Evolutionary conservation across 2,329 filamentous ascomycete species (phyloP).

Genomic region (Keithomyces neogunnii): DNA sequence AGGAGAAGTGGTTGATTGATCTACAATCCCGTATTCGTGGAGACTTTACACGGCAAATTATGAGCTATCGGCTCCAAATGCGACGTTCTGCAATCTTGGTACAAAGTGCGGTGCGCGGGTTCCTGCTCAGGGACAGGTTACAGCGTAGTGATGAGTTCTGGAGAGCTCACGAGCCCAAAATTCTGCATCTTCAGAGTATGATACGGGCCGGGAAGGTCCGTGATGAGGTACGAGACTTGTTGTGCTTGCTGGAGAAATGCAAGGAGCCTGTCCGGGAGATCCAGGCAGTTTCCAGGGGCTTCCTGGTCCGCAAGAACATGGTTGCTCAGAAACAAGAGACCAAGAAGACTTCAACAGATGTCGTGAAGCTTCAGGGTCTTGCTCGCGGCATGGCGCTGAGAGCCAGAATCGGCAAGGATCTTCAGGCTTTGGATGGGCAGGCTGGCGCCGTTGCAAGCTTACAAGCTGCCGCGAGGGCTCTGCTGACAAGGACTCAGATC

Average conservation of each 20-base stretch:
- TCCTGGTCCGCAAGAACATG: slow-evolving; percentile 52
- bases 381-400: slow-evolving; percentile 60
- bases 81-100: slow-evolving; percentile 67
- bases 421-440: slow-evolving; percentile 42
- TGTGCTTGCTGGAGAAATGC: slow-evolving; percentile 51
- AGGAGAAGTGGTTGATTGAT: slow-evolving; percentile 68
- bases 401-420: slow-evolving; percentile 44
- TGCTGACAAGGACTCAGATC: slow-evolving; percentile 48
- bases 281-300: slow-evolving; percentile 59
- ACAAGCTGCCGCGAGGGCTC: slow-evolving; percentile 59
- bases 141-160: slow-evolving; percentile 56
- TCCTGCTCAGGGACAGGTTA: slow-evolving; percentile 59
- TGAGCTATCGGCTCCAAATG: slow-evolving; percentile 77
- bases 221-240: slow-evolving; percentile 46
- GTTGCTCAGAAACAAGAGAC: slow-evolving; percentile 48
- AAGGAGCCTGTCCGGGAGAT: slow-evolving; percentile 57
- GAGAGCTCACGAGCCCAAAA: slow-evolving; percentile 60
- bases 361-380: slow-evolving; percentile 55
- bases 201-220: slow-evolving; percentile 61
- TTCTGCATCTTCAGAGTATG: slow-evolving; percentile 76
- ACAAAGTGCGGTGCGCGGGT: slow-evolving; percentile 71
- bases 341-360: slow-evolving; percentile 38
- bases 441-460: slow-evolving; percentile 43
- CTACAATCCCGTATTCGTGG: slow-evolving; percentile 83
- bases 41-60: slow-evolving; percentile 77